A percentile compares a stretch with the other conserved stretches of the same genome.
phyloP scores from a whole-genome alignment of 2,329 filamentous ascomycete species.

The Microsporum ferrugineum region DNA sequence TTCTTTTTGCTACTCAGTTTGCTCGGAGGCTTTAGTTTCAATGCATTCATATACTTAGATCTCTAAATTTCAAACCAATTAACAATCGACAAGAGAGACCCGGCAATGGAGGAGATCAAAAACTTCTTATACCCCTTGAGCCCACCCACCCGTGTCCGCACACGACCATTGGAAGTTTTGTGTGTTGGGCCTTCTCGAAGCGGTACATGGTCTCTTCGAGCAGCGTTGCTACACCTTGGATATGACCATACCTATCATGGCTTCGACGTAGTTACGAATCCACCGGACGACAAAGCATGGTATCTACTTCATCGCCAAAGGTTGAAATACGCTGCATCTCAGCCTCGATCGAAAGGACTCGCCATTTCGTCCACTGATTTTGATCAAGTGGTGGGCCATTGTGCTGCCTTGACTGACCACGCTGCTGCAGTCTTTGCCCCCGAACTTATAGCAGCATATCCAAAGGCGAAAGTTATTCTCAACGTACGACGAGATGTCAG shows the following conservation, averaged over 20 bases:
- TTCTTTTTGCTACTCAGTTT: background rate
- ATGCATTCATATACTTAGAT: no score
- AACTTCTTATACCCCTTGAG: background rate
- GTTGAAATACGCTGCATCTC: conserved; percentile 25
- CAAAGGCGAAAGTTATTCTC: conserved; percentile 59
- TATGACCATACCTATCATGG: conserved; percentile 62
- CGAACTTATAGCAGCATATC: conserved; percentile 60
- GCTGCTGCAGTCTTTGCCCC: conserved; percentile 56
- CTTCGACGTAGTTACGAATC: conserved; percentile 61
- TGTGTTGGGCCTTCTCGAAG: conserved; percentile 1
- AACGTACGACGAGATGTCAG: conserved; percentile 52
- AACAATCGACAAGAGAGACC: background rate
- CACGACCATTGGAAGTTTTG: background rate
- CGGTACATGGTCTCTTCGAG: conserved; percentile 40
- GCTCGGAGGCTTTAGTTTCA: background rate
- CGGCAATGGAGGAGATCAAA: background rate
- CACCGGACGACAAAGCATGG: conserved; percentile 54
- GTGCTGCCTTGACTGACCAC: conserved; percentile 54
- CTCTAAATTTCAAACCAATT: background rate
- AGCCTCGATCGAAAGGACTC: background rate
- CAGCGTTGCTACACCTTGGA: conserved; percentile 54
- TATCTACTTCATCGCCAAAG: conserved; percentile 56
- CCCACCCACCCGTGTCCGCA: background rate
- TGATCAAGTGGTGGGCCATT: background rate
- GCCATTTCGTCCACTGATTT: background rate